These are phyloP conservation scores for Hordeum pubiflorum DNA, from an alignment of 202 grass and related monocot species.

Conservation along the genomic window DNA sequence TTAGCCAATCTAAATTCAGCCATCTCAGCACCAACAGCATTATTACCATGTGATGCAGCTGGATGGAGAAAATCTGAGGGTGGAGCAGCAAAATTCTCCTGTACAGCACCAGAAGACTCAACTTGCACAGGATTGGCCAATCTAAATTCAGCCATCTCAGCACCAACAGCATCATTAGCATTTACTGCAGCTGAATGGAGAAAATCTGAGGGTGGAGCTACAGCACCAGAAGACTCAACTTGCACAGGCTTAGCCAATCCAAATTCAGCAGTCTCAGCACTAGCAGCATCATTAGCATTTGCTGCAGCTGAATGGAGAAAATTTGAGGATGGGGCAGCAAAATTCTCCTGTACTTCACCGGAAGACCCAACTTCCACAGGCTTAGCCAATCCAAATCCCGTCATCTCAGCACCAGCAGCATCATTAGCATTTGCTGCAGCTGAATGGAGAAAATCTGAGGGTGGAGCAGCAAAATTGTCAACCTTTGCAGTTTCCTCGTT, in stretches of 20 bases:
- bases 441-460: constrained; percentile 30
- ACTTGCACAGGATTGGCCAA: too few relatives aligned
- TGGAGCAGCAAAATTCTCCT: constrained; percentile 33
- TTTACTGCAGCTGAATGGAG: constrained; percentile 26
- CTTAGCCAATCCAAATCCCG: neutral
- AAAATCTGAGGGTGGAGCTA: constrained; percentile 28
- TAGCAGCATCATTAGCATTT: constrained; percentile 30
- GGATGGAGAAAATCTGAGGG: constrained; percentile 22
- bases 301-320: neutral
- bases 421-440: constrained; percentile 22
- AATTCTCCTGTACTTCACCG: constrained; percentile 15
- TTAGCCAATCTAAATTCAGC: constrained; percentile 23
- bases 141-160: neutral
- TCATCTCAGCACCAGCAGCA: constrained; percentile 6
- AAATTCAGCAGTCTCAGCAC: neutral
- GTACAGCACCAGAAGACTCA: too few relatives aligned
- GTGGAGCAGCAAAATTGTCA: constrained; percentile 38
- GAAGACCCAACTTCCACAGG: neutral
- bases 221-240: too few relatives aligned
- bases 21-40: constrained; percentile 11
- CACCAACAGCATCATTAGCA: constrained; percentile 26
- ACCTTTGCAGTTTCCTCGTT: constrained; percentile 46
- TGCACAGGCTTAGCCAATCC: too few relatives aligned
- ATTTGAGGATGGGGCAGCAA: constrained; percentile 9
- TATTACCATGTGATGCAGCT: constrained; percentile 24